phyloP scores from a whole-genome alignment of 169 alveolate species.

The Eimeria acervulina region DNA sequence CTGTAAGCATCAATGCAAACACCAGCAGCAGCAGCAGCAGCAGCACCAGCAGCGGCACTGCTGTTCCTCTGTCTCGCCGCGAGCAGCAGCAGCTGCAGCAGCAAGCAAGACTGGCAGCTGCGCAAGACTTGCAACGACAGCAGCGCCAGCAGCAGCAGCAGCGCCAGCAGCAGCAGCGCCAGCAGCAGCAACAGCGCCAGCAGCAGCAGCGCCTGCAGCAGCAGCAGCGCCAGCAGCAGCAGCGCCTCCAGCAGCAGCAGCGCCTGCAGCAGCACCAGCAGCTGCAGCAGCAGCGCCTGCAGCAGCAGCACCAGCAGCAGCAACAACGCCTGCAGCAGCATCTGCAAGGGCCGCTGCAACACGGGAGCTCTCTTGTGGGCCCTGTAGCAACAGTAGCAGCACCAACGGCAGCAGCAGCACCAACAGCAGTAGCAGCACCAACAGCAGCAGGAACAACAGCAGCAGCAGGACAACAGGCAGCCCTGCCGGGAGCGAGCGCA shows the following conservation, averaged over 20 bases:
- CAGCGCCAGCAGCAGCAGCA: background rate
- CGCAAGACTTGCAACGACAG: background rate
- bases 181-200: background rate
- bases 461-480: background rate
- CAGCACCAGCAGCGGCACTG: constrained; percentile 8
- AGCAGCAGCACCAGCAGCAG: background rate
- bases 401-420: background rate
- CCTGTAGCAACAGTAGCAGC: background rate
- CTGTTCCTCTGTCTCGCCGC: constrained; percentile 23
- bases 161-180: background rate
- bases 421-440: background rate
- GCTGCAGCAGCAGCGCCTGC: constrained; percentile 16
- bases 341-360: background rate
- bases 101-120: background rate
- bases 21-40: constrained; percentile 14
- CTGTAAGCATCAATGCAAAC: too few species aligned
- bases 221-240: background rate
- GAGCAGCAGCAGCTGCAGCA: constrained; percentile 62
- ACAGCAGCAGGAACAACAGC: constrained; percentile 18
- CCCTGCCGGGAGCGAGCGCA: too few species aligned
- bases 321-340: background rate
- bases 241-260: background rate
- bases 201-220: background rate
- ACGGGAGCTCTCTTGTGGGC: background rate
- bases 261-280: background rate